These are phyloP conservation scores for Papiliotrema flavescens DNA, from an alignment of 1,284 basidiomycete genomes.

Conservation along the genomic window DNA sequence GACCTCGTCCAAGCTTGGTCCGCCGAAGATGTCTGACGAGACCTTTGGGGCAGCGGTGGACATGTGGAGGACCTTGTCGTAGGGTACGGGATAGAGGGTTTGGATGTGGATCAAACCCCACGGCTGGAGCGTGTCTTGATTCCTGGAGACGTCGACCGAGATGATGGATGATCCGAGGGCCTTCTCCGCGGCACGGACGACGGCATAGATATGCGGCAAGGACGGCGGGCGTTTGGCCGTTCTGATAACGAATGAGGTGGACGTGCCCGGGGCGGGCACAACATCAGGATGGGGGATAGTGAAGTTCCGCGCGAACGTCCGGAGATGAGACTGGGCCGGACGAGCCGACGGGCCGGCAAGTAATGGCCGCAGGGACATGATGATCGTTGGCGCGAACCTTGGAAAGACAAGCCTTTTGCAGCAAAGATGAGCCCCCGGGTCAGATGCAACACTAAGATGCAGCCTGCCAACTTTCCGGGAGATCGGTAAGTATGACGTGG, in stretches of 20 bases:
- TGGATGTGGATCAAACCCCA: neutral
- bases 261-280: neutral
- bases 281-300: slow-evolving; percentile 3
- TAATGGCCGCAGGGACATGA: neutral
- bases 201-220: neutral
- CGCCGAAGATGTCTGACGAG: neutral
- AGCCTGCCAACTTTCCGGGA: too few relatives aligned
- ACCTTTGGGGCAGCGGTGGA: neutral
- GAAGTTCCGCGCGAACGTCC: neutral
- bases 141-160: neutral
- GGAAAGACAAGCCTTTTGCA: neutral
- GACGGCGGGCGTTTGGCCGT: neutral
- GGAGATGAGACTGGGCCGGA: neutral
- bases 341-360: slow-evolving; percentile 6
- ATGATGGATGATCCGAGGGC: neutral
- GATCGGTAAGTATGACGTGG: too few relatives aligned
- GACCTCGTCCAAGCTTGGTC: slow-evolving; percentile 2
- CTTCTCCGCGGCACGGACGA: slow-evolving; percentile 2
- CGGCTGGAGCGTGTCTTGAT: neutral
- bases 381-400: neutral
- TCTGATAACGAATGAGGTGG: neutral
- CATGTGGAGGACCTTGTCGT: neutral
- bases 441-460: too few relatives aligned
- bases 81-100: neutral
- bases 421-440: too few relatives aligned